phyloP scores from a whole-genome alignment of 2,329 filamentous ascomycete genomes.

The Claviceps monticola region DNA sequence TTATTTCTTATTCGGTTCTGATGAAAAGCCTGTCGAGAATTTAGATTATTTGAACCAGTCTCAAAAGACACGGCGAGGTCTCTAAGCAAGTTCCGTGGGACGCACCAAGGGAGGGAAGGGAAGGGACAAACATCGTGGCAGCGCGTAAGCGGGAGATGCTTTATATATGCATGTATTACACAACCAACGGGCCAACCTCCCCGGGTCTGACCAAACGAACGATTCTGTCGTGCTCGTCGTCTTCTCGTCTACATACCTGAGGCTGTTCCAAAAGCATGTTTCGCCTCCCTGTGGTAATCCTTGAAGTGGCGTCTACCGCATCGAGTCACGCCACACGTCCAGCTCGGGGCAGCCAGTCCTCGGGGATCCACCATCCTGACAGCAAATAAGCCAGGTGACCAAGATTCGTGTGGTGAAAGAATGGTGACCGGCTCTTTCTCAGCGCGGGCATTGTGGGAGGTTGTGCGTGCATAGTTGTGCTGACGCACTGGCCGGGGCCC shows the following conservation, averaged over 20 bases:
- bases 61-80: not conserved
- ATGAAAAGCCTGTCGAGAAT: not conserved
- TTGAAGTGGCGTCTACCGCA: not conserved
- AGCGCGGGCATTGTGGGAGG: not conserved
- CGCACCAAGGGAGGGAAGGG: not conserved
- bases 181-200: not conserved
- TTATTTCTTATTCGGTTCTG: not conserved
- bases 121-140: not conserved
- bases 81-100: not conserved
- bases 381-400: not conserved
- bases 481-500: not conserved
- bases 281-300: not conserved
- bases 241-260: not conserved
- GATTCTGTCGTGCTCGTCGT: too few species aligned
- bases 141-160: not conserved
- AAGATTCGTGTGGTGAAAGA: not conserved
- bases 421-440: not conserved
- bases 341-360: conserved; percentile 1
- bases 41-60: not conserved
- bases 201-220: too few species aligned
- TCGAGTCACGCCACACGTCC: not conserved
- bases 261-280: not conserved
- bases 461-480: not conserved
- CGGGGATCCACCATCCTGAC: not conserved
- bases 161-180: not conserved